phyloP scores from a whole-genome alignment of 106 monocot genomes.

The Acanthochlamys bracteata region DNA sequence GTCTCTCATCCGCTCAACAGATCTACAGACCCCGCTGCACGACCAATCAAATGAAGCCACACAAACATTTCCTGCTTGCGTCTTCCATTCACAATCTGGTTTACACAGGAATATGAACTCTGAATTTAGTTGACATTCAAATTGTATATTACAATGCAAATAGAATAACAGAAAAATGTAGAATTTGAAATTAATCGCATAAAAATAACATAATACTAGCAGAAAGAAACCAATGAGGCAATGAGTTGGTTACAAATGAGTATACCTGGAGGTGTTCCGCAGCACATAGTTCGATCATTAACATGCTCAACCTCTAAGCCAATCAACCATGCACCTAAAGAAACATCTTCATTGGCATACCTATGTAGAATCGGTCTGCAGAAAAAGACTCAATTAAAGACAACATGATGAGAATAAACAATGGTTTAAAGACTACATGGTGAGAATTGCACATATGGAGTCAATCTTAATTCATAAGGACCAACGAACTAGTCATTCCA shows the following conservation, averaged over 20 bases:
- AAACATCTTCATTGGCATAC: slow-evolving; percentile 74
- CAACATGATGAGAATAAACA: too few species aligned
- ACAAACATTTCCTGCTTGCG: slow-evolving; percentile 56
- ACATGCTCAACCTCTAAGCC: slow-evolving; percentile 82
- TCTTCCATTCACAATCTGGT: slow-evolving; percentile 78
- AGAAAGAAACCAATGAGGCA: too few species aligned
- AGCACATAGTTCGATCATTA: slow-evolving; percentile 77
- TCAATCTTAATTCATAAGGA: too few species aligned
- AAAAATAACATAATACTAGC: too few species aligned
- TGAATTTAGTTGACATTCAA: not conserved
- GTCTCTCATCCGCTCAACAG: slow-evolving; percentile 67
- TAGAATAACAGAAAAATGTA: too few species aligned
- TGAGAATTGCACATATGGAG: too few species aligned
- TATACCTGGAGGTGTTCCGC: slow-evolving; percentile 91
- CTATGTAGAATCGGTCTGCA: slow-evolving; percentile 55
- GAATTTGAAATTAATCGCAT: too few species aligned
- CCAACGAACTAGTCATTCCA: too few species aligned
- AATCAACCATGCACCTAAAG: slow-evolving; percentile 77
- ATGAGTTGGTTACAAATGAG: too few species aligned
- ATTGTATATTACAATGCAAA: too few species aligned
- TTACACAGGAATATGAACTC: not conserved
- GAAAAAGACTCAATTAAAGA: not conserved
- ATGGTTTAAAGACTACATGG: too few species aligned
- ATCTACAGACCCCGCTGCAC: slow-evolving; percentile 82
- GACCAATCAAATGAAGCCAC: slow-evolving; percentile 88